Conservation (phyloP, 2,329 filamentous ascomycete species). For the Biscogniauxia mediterranea region DNA sequence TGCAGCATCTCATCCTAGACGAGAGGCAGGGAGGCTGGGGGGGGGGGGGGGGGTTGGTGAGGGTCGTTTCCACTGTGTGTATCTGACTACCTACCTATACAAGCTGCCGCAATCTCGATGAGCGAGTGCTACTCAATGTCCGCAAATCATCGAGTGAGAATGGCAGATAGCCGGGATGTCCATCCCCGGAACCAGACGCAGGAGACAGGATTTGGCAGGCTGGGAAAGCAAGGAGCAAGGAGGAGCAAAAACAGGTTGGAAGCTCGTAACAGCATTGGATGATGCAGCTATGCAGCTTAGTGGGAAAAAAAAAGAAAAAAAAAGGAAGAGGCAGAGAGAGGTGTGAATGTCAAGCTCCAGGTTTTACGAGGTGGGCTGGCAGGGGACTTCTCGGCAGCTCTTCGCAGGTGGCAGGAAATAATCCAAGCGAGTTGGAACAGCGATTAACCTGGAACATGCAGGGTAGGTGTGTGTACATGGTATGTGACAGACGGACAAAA, state of each 20-base stretch:
- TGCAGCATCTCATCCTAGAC: neutral
- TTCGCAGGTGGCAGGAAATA: neutral
- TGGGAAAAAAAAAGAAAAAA: constrained; percentile 2
- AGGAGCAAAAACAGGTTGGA: neutral
- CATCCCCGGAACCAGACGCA: neutral
- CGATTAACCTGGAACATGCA: too few species aligned
- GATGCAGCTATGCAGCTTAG: constrained; percentile 6
- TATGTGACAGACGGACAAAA: too few species aligned
- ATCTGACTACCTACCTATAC: neutral
- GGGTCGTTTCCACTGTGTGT: neutral
- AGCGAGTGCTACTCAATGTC: neutral
- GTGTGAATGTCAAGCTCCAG: neutral
- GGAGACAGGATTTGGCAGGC: neutral
- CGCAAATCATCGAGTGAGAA: neutral
- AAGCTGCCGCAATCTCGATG: neutral
- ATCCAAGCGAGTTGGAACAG: neutral
- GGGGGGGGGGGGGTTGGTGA: too few species aligned
- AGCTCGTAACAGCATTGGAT: neutral
- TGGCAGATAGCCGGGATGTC: neutral
- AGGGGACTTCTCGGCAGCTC: neutral
- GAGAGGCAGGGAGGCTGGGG: neutral
- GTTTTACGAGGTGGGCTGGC: neutral
- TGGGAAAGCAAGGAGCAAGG: neutral
- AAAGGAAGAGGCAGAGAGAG: constrained; percentile 13
- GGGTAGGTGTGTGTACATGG: too few species aligned